These are phyloP conservation scores for Neophaeococcomyces mojaviensis DNA, from an alignment of 2,329 filamentous ascomycete species.

Conservation along the genomic window DNA sequence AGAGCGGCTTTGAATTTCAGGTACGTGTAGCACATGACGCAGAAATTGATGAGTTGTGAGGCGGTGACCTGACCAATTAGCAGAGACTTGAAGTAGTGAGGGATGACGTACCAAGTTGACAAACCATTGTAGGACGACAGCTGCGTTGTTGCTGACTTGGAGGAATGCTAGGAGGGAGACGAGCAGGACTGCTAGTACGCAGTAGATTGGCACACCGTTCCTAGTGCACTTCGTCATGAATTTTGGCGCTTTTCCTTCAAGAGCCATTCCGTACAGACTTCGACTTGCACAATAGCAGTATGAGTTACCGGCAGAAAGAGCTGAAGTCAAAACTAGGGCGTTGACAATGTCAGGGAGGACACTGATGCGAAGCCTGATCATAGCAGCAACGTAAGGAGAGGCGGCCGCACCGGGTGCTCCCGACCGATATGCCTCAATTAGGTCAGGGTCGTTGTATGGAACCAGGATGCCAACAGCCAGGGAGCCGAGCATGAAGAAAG, in stretches of 20 bases:
- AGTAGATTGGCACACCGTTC: slow-evolving; percentile 66
- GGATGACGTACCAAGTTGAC: slow-evolving; percentile 48
- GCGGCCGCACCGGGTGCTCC: slow-evolving; percentile 60
- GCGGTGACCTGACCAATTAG: slow-evolving; percentile 50
- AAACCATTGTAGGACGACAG: slow-evolving; percentile 66
- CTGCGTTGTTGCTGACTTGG: slow-evolving; percentile 58
- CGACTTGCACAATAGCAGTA: slow-evolving; percentile 62
- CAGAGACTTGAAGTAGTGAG: background rate
- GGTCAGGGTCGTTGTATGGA: slow-evolving; percentile 57
- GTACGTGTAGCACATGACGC: slow-evolving; percentile 62
- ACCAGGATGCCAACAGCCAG: slow-evolving; percentile 66
- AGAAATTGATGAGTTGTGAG: slow-evolving; percentile 67
- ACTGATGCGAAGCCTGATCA: slow-evolving; percentile 57
- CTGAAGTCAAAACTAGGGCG: slow-evolving; percentile 61
- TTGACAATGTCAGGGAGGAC: slow-evolving; percentile 66
- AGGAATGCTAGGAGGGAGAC: slow-evolving; percentile 67
- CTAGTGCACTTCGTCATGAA: slow-evolving; percentile 57
- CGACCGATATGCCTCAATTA: slow-evolving; percentile 53
- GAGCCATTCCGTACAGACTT: slow-evolving; percentile 59
- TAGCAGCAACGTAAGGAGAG: slow-evolving; percentile 58
- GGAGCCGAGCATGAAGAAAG: slow-evolving; percentile 69
- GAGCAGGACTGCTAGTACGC: slow-evolving; percentile 57
- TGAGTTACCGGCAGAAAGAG: slow-evolving; percentile 62
- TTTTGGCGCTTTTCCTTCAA: slow-evolving; percentile 59
- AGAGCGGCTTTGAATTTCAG: slow-evolving; percentile 65